Percentiles rank a stretch among this genome's conserved stretches.
Conservation (phyloP, 2,329 filamentous ascomycete species). For the Cytospora leucostoma region DNA sequence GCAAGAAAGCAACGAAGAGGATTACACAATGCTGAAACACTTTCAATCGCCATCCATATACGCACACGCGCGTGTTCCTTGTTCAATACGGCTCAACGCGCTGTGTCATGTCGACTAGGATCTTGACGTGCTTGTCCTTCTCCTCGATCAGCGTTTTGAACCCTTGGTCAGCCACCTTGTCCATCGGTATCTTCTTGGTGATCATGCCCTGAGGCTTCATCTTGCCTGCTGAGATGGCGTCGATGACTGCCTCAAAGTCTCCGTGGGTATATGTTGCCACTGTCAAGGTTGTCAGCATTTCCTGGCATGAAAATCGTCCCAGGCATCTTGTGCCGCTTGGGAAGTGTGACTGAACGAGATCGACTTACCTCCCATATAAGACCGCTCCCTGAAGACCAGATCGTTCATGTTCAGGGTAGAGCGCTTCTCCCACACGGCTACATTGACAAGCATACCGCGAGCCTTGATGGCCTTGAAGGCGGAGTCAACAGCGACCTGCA, state of each 20-base stretch:
- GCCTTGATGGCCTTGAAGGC: slow-evolving; percentile 32
- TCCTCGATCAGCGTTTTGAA: slow-evolving; percentile 54
- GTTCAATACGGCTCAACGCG: slow-evolving; percentile 2
- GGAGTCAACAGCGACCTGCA: slow-evolving; percentile 26
- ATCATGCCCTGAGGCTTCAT: slow-evolving; percentile 55
- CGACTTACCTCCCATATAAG: slow-evolving; percentile 30
- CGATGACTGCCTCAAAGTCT: slow-evolving; percentile 33
- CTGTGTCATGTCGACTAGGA: slow-evolving; percentile 44
- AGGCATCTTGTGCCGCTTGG: not conserved
- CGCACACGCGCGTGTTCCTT: not conserved
- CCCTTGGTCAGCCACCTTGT: slow-evolving; percentile 52
- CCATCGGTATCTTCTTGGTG: slow-evolving; percentile 52
- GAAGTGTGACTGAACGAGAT: not conserved
- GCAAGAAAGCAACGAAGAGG: slow-evolving; percentile 1
- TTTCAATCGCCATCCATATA: not conserved
- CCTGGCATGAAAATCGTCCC: too few species aligned
- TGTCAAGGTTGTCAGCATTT: slow-evolving; percentile 9
- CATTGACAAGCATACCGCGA: slow-evolving; percentile 32
- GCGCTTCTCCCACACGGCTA: slow-evolving; percentile 34
- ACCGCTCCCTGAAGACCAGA: slow-evolving; percentile 23
- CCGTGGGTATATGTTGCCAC: slow-evolving; percentile 25
- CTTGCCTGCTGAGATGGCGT: slow-evolving; percentile 30
- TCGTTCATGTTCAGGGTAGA: slow-evolving; percentile 26
- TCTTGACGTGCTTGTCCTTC: slow-evolving; percentile 59
- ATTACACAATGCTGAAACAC: slow-evolving; percentile 5